Base-by-base conservation (phyloP, 2,329 filamentous ascomycete species). In the Fusarium sarcochroum region DNA sequence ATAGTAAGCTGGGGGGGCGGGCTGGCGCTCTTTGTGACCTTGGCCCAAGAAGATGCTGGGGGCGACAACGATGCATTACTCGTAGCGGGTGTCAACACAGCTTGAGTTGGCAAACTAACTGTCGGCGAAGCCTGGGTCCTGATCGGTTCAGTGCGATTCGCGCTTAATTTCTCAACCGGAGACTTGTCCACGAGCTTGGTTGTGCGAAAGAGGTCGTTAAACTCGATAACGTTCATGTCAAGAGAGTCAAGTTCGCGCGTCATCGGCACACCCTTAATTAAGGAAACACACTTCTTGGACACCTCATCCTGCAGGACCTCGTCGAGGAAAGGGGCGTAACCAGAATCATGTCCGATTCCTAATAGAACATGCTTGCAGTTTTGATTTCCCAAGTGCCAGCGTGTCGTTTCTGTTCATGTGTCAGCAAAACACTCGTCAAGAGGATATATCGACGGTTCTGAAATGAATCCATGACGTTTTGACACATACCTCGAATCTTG, bases 311-410 rank as follows among this genome's bases (percentile, higher is more conserved):
- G 78, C 23, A 85, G 77, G 5, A 89, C 77, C 61, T 87, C 84
- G 69, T 87, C 84, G 20, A 91, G 76, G 66, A 90, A 87, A 10
- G 87, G 83, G 6, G 86, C 86, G 70, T 90, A 90, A 9, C 84
- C 84, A 25, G 86, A 81, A 72, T 90, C 87, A 69, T 90, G 88
- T 3, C 87, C 89, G 50, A 90, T 83, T 45, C 88, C 89, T 35
- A 91, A 79, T 34, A 90, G 76, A 47, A 91, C 81, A 68, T 89
- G 85, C 72, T 85, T 87, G 80, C 89, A 91, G 73, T 89, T 89
- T 66, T 82, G 77, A 63, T 90, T 89, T 68, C 82, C 80, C 46
- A 90, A 77, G 75, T 91, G 84, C 83, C 87, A 90, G 46, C 81
- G 79, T 10, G 86, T 80, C 20, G 77, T 80, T 75, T 87, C 86